Base-by-base conservation (phyloP, 495 filamentous ascomycete genomes). In the Friedmanniomyces endolithicus region DNA sequence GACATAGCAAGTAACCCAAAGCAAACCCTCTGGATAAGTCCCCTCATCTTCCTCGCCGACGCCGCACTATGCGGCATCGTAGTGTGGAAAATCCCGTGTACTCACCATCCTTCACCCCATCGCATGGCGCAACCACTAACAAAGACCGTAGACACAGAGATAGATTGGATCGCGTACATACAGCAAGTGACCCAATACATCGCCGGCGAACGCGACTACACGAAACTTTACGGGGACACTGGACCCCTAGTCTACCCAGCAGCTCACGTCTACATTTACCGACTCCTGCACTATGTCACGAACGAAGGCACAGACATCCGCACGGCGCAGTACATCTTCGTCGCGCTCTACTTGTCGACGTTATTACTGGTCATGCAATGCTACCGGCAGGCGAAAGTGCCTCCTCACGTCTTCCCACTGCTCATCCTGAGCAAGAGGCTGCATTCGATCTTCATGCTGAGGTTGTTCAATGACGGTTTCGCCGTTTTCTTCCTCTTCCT, bases 81-180 rank as follows among this genome's bases (percentile, higher is more conserved):
- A 54, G 88, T 97, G 55, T 79, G 78, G 77, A 92, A 84, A 64
- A 77, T 96, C 50, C 81, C 90, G 37, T 98, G 90, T 96, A 74
- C 72, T 83, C 56, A 11, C 17, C 58, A 25, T 40, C 27, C 8
- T 12, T 20, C 6, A 46, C 39, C 14, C 23, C 12, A 17, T 12
- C 25, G 46, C 23, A 41, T 17, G 43, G 40, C 6, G 11, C 35
- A 37, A n/a, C 49, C 11, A 29, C 53, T 55, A 60, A 61, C 50
- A 22, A 25, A 33, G 8, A 39, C 47, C 25, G 9, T 63, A 97
- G 92, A 98, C 68, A 98, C 92, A 41, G 92, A 98, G 67, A 98
- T 98, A 64, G 92, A 98, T 70, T 98, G 92, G 92, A 77, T 74
- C 50, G 88, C 90, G 1, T 98, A 98, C 68, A 97, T 97, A 90